Conservation (phyloP, 2,329 filamentous ascomycete species). For the Lojkania enalia region DNA sequence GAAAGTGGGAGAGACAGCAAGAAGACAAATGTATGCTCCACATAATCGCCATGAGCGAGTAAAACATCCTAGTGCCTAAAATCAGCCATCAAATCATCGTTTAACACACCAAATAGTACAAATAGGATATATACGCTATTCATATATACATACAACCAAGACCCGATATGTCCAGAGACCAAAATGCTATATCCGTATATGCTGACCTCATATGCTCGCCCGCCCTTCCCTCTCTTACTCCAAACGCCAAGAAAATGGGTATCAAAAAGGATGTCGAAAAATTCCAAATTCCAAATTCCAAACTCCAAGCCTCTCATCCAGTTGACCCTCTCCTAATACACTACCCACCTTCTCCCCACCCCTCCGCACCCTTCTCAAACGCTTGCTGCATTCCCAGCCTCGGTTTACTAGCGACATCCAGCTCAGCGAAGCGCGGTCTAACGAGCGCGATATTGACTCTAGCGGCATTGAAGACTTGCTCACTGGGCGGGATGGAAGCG, state of each 20-base stretch:
- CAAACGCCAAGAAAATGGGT: no score
- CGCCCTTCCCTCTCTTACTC: neutral
- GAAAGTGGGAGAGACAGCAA: no score
- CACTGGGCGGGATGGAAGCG: slow-evolving; percentile 86
- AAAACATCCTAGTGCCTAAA: no score
- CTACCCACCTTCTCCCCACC: slow-evolving; percentile 13
- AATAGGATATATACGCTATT: no score
- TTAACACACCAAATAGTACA: no score
- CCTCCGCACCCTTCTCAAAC: slow-evolving; percentile 38
- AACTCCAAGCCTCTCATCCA: neutral
- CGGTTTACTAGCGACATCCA: slow-evolving; percentile 53
- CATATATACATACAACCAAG: no score
- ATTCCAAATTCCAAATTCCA: neutral
- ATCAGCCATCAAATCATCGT: no score
- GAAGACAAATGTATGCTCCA: no score
- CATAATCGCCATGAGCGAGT: no score
- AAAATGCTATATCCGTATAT: no score
- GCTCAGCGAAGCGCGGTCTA: slow-evolving; percentile 74
- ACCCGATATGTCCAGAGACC: no score
- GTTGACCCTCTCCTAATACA: slow-evolving; percentile 3
- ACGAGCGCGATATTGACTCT: slow-evolving; percentile 89
- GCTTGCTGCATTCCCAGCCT: slow-evolving; percentile 42
- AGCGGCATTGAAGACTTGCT: slow-evolving; percentile 87
- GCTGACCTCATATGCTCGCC: neutral
- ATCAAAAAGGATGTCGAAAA: no score